Percentiles rank a stretch among this genome's conserved stretches.
phyloP scores from a whole-genome alignment of 2,329 filamentous ascomycete species.

The Neoascochyta sp. region DNA sequence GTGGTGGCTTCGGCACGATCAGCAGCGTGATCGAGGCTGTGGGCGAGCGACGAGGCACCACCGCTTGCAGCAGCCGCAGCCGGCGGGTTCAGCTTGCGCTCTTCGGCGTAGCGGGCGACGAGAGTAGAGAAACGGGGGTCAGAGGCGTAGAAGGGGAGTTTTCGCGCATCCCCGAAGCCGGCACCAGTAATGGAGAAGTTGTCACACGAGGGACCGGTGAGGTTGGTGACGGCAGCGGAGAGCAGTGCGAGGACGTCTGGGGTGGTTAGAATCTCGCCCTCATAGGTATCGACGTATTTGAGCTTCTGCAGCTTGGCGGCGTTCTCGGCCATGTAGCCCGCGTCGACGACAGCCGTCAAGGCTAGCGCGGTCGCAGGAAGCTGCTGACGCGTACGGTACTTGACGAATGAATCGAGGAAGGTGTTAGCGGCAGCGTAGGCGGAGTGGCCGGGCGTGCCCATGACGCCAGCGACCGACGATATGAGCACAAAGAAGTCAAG shows the following conservation, averaged over 20 bases:
- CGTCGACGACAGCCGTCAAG: conserved; percentile 21
- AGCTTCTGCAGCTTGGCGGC: conserved; percentile 16
- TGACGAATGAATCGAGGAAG: conserved; percentile 25
- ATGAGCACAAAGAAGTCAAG: conserved; percentile 41
- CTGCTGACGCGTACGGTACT: conserved; percentile 14
- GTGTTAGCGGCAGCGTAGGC: conserved; percentile 24
- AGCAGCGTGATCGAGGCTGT: too few species aligned
- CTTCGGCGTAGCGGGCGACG: too few species aligned
- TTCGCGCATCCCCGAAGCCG: too few species aligned
- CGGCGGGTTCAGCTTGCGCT: too few species aligned
- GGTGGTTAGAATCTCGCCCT: conserved; percentile 19
- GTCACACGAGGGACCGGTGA: too few species aligned
- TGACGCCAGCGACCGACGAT: conserved; percentile 21
- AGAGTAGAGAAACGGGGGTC: too few species aligned
- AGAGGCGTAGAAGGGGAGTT: too few species aligned
- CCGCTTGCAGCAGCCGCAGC: too few species aligned
- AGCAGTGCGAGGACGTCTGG: conserved; percentile 23
- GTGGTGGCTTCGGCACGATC: too few species aligned
- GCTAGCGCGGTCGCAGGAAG: conserved; percentile 18
- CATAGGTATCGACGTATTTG: conserved; percentile 21
- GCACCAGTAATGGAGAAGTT: too few species aligned
- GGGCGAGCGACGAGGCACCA: too few species aligned
- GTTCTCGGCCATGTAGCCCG: conserved; percentile 22
- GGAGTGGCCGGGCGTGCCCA: conserved; percentile 18
- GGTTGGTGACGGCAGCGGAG: conserved; percentile 15